Evolutionary conservation across 2,329 filamentous ascomycete species (phyloP).

Genomic region (Calonectria pauciramosa): DNA sequence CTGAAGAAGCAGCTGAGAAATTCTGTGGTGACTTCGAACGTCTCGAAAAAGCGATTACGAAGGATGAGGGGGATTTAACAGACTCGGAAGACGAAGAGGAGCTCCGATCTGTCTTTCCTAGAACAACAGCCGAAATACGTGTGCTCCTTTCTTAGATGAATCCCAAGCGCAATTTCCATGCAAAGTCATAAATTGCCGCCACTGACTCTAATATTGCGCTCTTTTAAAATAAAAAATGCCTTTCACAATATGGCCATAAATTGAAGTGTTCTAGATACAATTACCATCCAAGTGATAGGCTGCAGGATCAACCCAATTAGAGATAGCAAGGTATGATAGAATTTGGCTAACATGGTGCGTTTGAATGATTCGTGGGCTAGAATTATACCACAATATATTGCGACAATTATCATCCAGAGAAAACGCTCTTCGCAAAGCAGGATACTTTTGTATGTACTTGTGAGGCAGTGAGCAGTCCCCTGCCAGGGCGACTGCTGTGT

Average conservation of each 20-base stretch:
- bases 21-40: slow-evolving; percentile 89
- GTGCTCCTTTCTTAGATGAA: slow-evolving; percentile 66
- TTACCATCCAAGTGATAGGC: no score
- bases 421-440: neutral
- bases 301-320: neutral
- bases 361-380: no score
- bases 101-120: slow-evolving; percentile 63
- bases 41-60: slow-evolving; percentile 64
- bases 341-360: neutral
- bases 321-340: neutral
- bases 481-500: slow-evolving; percentile 2
- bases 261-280: neutral
- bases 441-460: neutral
- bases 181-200: no score
- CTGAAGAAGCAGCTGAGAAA: slow-evolving; percentile 83
- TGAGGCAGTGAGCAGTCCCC: neutral
- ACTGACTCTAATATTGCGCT: neutral
- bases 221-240: neutral
- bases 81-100: slow-evolving; percentile 43
- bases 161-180: neutral
- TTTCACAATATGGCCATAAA: neutral
- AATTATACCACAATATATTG: neutral
- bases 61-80: slow-evolving; percentile 56
- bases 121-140: slow-evolving; percentile 72
- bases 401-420: neutral